phyloP scores from a whole-genome alignment of 2,329 filamentous ascomycete genomes.

The Aspergillus tubingensis region DNA sequence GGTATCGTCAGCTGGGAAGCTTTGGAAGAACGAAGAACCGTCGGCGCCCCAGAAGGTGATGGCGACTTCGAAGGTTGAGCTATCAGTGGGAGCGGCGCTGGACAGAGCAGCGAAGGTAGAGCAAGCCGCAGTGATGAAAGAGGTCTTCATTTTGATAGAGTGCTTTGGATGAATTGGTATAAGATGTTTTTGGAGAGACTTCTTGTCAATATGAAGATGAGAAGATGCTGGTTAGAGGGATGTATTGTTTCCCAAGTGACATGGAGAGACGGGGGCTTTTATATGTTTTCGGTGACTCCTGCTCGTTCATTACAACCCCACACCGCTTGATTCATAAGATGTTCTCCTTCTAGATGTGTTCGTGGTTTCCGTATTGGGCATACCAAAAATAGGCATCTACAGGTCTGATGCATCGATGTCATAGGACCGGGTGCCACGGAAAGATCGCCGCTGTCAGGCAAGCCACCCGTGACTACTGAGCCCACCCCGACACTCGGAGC shows the following conservation, averaged over 20 bases:
- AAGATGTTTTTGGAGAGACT: too few relatives aligned
- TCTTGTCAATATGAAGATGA: background rate
- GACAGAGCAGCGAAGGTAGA: background rate
- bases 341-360: background rate
- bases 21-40: background rate
- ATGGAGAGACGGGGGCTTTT: background rate
- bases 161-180: background rate
- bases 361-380: background rate
- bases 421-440: background rate
- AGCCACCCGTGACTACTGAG: background rate
- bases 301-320: background rate
- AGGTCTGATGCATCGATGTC: background rate
- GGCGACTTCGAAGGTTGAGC: background rate
- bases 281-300: background rate
- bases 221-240: background rate
- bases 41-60: background rate
- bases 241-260: background rate
- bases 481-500: background rate
- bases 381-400: background rate
- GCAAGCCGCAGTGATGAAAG: background rate
- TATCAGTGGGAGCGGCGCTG: background rate
- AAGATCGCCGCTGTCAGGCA: background rate
- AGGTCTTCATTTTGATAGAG: background rate
- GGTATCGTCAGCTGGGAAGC: background rate
- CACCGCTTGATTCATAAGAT: background rate